Base-by-base conservation (phyloP, 371 early-diverging fungal genomes). In the Mortierella sp. region DNA sequence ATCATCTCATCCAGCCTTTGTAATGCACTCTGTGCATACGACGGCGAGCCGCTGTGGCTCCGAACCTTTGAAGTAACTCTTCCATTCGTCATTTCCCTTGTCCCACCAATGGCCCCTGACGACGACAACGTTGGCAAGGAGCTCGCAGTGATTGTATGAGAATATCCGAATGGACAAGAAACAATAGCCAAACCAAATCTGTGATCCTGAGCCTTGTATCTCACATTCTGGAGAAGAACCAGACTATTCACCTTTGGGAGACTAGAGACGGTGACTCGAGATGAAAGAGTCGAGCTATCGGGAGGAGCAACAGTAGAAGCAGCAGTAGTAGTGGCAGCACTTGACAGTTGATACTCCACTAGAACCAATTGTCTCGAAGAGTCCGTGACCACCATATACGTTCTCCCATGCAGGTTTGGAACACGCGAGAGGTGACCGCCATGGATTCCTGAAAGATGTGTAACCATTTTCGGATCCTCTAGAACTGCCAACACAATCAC, bases 141-240 rank as follows among this genome's bases (percentile, higher is more conserved):
- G n/a, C n/a, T 25, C 26, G 67, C 62, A n/a, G 55, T 28, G 0
- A 58, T 67, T 25, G 68, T 45, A 0, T 68, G 68, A 1, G 72
- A 68, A 21, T 77, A 72, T 18, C 62, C 68, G 28, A 56, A 59
- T 1, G 53, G 26, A 9, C 68, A 72, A 0, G 51, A 61, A 0
- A 77, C 77, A 44, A 77, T 64, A 3, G 68, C 72, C 62, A 77
- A 11, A 21, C 57, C 66, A 14, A 77, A 21, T 44, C 65, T 77
- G n/a, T 37, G 44, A 19, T 77, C 77, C 12, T 61, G 57, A 47
- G 65, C 28, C 23, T 72, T 77, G 63, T 52, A 72, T 21, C 77
- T 68, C 14, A 56, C 55, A 30, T 77, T 72, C 37, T 37, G 37
- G 9, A 37, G 37, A 37, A 37, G 37, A 37, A 37, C 37, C 9